These are phyloP conservation scores for Fusarium robinianum DNA, from an alignment of 2,329 filamentous ascomycete species.

Conservation along the genomic window DNA sequence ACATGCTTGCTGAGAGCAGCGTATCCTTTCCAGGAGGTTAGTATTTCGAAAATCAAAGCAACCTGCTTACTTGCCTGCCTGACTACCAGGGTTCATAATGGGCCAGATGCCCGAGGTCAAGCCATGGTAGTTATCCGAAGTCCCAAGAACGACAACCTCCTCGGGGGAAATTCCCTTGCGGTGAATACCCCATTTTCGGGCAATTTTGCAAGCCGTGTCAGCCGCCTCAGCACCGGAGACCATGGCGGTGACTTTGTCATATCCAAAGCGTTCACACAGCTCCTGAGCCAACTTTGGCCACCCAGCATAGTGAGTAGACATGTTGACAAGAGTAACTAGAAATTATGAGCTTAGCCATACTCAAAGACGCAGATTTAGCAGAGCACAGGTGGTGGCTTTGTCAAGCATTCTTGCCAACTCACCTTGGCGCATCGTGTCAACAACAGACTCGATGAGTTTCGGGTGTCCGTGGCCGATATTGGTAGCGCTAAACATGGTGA, in stretches of 20 bases:
- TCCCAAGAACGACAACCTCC: slow-evolving; percentile 21
- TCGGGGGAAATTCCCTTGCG: slow-evolving; percentile 14
- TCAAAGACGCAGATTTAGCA: too few relatives aligned
- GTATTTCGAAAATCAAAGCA: background rate
- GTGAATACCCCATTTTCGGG: slow-evolving; percentile 23
- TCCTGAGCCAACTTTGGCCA: slow-evolving; percentile 20
- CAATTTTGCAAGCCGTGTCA: slow-evolving; percentile 26
- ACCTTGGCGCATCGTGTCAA: slow-evolving; percentile 13
- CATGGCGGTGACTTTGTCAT: slow-evolving; percentile 24
- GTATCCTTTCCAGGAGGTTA: slow-evolving; percentile 9
- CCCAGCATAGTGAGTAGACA: slow-evolving; percentile 9
- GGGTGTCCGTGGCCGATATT: slow-evolving; percentile 21
- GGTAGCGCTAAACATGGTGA: slow-evolving; percentile 19
- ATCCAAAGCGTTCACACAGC: slow-evolving; percentile 18
- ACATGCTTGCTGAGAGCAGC: slow-evolving; percentile 18
- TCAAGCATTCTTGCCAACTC: too few relatives aligned
- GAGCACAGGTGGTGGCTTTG: too few relatives aligned
- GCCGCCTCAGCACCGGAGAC: slow-evolving; percentile 24
- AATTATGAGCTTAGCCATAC: background rate
- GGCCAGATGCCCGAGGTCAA: slow-evolving; percentile 21
- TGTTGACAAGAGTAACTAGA: slow-evolving; percentile 20
- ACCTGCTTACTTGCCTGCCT: slow-evolving; percentile 3
- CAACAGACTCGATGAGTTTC: slow-evolving; percentile 12
- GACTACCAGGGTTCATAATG: slow-evolving; percentile 15
- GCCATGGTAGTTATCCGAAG: slow-evolving; percentile 24